Evolutionary conservation across 371 early-diverging fungal genomes (phyloP), one percentile per base, ranked within the genome.

Genomic region (Chytridiales sp.): DNA sequence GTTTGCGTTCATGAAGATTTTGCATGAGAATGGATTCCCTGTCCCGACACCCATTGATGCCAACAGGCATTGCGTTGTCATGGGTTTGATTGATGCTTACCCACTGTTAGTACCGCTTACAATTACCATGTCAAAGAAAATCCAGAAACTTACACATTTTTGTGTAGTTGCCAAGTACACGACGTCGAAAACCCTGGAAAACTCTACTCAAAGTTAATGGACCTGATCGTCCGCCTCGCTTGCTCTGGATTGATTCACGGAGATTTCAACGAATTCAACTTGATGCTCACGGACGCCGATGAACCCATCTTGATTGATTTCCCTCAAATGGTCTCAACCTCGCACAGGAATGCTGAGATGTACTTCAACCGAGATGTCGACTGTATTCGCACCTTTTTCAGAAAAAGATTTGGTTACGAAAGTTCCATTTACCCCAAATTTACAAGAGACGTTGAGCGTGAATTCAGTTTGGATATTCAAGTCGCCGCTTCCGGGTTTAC

Each of bases 261-360:
- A 60, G 99, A 99, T 77, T 99, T 99, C 69, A 99, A 99, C 85
- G 99, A 99, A 68, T 99, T 99, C 83, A 99, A 99, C 76, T 82
- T 99, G 51, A 79, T 99, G 72, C 82, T 99, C 52, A 87, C 83
- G 47, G 86, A 87, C 51, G 85, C 90, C 67, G 81, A 87, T 90
- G 90, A 44, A 24, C 78, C 79, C 27, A 77, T 99, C 6, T 73
- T 98, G 49, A 99, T 99, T 56, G 99, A 99, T 84, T 99, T 99
- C 74, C 99, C 99, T 1, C 99, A 99, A 75, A 99, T 98, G 98
- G 93, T 99, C 2, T 93, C 95, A 19, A 95, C 90, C 0, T 87
- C 87, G 6, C 98, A 99, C 69, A 61, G 79, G 5, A 94, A 96
- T 63, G 99, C 99, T 30, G 93, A 95, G 78, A 83, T 82, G 60